Percentiles rank a stretch among this genome's conserved stretches.
These are phyloP conservation scores for Dioscorea zingiberensis DNA, from an alignment of 106 monocot genomes.

Conservation along the genomic window DNA sequence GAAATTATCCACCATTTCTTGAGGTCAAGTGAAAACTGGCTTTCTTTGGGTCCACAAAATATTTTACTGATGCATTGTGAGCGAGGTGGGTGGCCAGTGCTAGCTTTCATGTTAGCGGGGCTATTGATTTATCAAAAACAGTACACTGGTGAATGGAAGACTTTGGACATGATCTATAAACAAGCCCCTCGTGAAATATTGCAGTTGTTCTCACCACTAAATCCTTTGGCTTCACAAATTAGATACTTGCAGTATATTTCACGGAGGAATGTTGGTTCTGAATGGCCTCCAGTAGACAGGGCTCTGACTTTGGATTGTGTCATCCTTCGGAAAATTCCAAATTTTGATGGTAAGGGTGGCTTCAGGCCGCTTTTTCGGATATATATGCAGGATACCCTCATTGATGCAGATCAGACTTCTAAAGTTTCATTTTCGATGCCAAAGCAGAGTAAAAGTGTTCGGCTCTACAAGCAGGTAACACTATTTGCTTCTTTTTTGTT, in stretches of 20 bases:
- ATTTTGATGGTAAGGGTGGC: conserved; percentile 65
- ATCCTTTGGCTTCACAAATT: conserved; percentile 84
- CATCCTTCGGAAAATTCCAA: conserved; percentile 66
- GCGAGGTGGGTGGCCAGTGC: conserved; percentile 81
- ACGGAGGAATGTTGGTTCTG: conserved; percentile 74
- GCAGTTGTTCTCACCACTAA: conserved; percentile 65
- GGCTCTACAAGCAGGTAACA: conserved; percentile 62
- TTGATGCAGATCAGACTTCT: conserved; percentile 43
- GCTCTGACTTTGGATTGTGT: conserved; percentile 84
- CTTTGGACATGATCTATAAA: conserved; percentile 87
- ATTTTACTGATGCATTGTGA: conserved; percentile 83
- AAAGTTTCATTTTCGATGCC: conserved; percentile 75
- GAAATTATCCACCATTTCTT: conserved; percentile 90
- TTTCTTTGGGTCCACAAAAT: conserved; percentile 64
- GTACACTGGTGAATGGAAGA: conserved; percentile 70
- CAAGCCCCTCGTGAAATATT: conserved; percentile 75
- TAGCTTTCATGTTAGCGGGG: conserved; percentile 88
- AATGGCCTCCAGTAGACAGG: conserved; percentile 83
- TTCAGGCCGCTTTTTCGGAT: conserved; percentile 78
- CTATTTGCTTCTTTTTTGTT: no score
- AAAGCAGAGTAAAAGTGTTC: conserved; percentile 61
- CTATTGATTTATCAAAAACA: conserved; percentile 76
- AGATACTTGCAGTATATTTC: conserved; percentile 88
- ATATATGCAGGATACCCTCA: conserved; percentile 75
- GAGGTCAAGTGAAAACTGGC: conserved; percentile 89